A percentile compares a stretch with the other conserved stretches of the same genome.
phyloP scores from a whole-genome alignment of 345 rosid genomes.

The Viola odorata region DNA sequence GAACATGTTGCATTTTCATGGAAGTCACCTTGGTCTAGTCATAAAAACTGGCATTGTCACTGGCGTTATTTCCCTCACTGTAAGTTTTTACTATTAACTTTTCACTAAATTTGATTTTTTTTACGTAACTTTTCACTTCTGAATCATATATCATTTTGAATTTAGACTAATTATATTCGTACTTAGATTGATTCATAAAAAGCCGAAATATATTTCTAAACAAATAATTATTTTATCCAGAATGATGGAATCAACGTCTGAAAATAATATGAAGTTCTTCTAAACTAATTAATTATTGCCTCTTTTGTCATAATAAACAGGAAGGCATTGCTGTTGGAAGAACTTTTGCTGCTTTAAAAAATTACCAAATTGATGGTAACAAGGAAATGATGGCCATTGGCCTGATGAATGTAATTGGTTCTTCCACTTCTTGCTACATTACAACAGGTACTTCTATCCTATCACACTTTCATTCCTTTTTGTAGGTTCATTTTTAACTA shows the following conservation, averaged over 20 bases:
- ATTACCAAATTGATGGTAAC: constrained; percentile 92
- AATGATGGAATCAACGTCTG: no score
- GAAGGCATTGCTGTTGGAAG: constrained; percentile 99
- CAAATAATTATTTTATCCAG: no score
- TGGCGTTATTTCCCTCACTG: constrained; percentile 93
- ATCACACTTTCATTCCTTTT: no score
- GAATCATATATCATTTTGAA: not conserved
- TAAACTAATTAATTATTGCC: no score
- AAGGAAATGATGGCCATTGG: constrained; percentile 99
- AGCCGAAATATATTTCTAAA: no score
- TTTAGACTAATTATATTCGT: not conserved
- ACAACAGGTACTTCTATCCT: constrained; percentile 46
- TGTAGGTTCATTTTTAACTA: not conserved
- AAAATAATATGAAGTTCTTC: no score
- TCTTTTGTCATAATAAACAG: constrained; percentile 37
- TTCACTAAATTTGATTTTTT: not conserved
- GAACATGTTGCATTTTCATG: constrained; percentile 79
- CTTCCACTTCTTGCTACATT: constrained; percentile 88
- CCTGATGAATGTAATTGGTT: constrained; percentile 87
- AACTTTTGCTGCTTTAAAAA: constrained; percentile 83
- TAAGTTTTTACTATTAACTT: constrained; percentile 17
- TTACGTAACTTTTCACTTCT: not conserved
- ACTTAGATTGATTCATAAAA: no score
- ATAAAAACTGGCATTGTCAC: constrained; percentile 77
- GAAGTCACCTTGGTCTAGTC: constrained; percentile 60